Evolutionary conservation across 805 yeast species (phyloP), one percentile per base, ranked within the genome.

Genomic region (Candida nanaspora): DNA sequence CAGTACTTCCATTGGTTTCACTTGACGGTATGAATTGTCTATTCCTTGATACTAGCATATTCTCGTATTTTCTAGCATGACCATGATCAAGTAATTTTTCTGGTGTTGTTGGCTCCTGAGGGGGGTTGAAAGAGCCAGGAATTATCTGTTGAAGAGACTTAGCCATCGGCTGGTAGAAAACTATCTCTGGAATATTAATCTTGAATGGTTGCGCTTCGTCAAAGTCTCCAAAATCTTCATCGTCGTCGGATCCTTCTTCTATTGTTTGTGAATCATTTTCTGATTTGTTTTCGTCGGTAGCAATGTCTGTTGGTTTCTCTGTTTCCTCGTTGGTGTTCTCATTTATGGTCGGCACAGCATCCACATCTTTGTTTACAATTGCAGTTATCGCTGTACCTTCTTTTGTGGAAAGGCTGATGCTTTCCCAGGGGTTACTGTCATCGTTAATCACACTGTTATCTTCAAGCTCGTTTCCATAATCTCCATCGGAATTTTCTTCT

Each of bases 201-300:
- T 33, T n/a, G 13, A 23, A 6, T 6, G 19, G 35, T 14, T 41
- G 41, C 1, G 41, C 42, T 21, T 43, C 39, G 21, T 55, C 59
- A 39, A 55, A 54, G 2, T 47, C 50, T 3, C 57, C 59, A 46
- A 54, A 54, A n/a, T 55, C 59, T 26, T 49, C 53, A 18, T 46
- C 52, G 21, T 38, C 43, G 3, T 35, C 42, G 2, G 20, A 39
- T 3, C 38, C 41, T 11, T 38, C 45, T 2, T 36, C 44, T n/a
- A n/a, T n/a, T n/a, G n/a, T n/a, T n/a, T n/a, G n/a, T n/a, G n/a
- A n/a, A n/a, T n/a, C n/a, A n/a, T n/a, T n/a, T n/a, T n/a, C n/a
- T n/a, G n/a, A n/a, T n/a, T n/a, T n/a, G 16, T 38, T 37, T 10
- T 36, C 43, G 14, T 27, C 25, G n/a, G n/a, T n/a, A n/a, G n/a